Evolutionary conservation across 345 rosid genomes (phyloP).

Genomic region (Chamaenerion angustifolium): DNA sequence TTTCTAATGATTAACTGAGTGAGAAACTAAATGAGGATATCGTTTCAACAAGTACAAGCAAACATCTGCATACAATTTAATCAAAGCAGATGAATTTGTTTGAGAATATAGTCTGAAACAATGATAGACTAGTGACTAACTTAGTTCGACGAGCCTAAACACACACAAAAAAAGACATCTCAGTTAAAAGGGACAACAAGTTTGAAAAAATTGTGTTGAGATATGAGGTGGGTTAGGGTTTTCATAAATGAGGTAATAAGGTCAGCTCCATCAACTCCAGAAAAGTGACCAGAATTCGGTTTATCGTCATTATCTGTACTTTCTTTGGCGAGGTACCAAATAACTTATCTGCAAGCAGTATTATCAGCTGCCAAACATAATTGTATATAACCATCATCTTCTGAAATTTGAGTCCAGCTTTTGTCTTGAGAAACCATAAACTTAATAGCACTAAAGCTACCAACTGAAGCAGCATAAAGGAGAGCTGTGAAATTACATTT

Average conservation of each 20-base stretch:
- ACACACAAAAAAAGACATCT: too few relatives aligned
- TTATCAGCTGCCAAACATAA: background rate
- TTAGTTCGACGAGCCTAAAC: too few relatives aligned
- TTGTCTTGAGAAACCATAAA: background rate
- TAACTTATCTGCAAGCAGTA: background rate
- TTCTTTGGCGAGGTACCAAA: conserved; percentile 1
- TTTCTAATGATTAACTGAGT: too few relatives aligned
- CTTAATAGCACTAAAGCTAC: conserved; percentile 1
- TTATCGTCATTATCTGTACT: background rate
- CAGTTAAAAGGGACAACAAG: too few relatives aligned
- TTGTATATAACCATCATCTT: background rate
- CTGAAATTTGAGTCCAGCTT: background rate
- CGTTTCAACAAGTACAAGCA: background rate
- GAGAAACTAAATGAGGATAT: conserved; percentile 1
- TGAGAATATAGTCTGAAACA: too few relatives aligned
- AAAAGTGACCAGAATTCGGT: conserved; percentile 3
- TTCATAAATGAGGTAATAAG: background rate
- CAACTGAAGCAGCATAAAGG: conserved; percentile 9
- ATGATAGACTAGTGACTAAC: too few relatives aligned
- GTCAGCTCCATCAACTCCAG: background rate
- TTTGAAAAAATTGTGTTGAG: too few relatives aligned
- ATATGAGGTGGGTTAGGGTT: background rate
- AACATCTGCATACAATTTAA: background rate
- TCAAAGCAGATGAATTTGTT: too few relatives aligned
- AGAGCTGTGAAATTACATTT: background rate